Evolutionary conservation across 495 filamentous ascomycete genomes (phyloP).

Genomic region (Hypoxylon fuscum): DNA sequence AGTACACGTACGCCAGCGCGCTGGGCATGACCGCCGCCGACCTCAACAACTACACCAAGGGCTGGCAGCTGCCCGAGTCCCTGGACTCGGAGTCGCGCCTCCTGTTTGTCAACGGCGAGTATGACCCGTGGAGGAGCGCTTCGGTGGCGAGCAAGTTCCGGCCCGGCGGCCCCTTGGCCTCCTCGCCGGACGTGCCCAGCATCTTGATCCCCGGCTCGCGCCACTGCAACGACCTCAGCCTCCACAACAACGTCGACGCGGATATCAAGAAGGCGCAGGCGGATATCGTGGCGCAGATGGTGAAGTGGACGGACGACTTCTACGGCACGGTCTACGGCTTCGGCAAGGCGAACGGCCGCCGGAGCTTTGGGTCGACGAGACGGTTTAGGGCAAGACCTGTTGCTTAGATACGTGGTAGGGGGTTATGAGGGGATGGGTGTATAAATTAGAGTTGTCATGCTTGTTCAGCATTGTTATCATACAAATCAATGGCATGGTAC

Average conservation of each 20-base stretch:
- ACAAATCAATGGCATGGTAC: no score
- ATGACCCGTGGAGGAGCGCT: slow-evolving; percentile 66
- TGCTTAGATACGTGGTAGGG: no score
- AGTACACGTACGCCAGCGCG: slow-evolving; percentile 59
- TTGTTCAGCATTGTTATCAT: no score
- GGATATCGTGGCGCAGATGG: slow-evolving; percentile 56
- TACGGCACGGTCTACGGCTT: slow-evolving; percentile 30
- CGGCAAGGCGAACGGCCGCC: no score
- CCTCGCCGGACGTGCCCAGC: slow-evolving; percentile 54
- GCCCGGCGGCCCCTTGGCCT: slow-evolving; percentile 62
- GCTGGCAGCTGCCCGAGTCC: slow-evolving; percentile 62
- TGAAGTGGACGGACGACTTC: slow-evolving; percentile 60
- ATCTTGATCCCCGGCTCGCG: slow-evolving; percentile 65
- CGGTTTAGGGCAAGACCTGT: no score
- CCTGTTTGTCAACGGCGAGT: slow-evolving; percentile 68
- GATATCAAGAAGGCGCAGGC: slow-evolving; percentile 49
- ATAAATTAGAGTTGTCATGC: no score
- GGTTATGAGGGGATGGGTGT: no score
- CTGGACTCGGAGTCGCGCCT: slow-evolving; percentile 53
- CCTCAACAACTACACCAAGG: slow-evolving; percentile 64
- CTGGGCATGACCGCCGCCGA: slow-evolving; percentile 57
- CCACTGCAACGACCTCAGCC: slow-evolving; percentile 61
- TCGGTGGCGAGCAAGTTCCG: slow-evolving; percentile 62
- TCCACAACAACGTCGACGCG: slow-evolving; percentile 48
- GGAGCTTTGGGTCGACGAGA: no score